phyloP scores from a whole-genome alignment of 768 basidiomycete genomes.

The Boletellus ananiceps region DNA sequence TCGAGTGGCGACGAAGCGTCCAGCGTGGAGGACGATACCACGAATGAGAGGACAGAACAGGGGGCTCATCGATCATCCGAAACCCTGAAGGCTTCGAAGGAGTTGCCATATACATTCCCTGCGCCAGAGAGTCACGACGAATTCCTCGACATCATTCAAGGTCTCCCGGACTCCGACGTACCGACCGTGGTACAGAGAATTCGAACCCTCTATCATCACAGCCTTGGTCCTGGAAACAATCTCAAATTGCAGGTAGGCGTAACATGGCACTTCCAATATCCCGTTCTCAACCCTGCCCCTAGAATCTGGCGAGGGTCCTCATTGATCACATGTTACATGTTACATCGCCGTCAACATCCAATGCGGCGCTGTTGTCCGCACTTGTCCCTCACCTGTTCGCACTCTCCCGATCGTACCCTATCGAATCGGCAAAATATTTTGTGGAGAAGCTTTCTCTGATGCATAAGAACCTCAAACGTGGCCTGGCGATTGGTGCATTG shows the following conservation, averaged over 20 bases:
- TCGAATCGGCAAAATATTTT: slow-evolving; percentile 73
- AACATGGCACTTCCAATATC: neutral
- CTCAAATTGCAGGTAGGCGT: slow-evolving; percentile 76
- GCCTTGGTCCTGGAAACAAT: slow-evolving; percentile 88
- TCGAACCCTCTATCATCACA: slow-evolving; percentile 86
- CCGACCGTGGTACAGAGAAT: slow-evolving; percentile 86
- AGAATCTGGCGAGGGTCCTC: slow-evolving; percentile 74
- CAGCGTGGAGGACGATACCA: slow-evolving; percentile 32
- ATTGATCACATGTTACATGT: slow-evolving; percentile 85
- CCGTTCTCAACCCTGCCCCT: slow-evolving; percentile 1
- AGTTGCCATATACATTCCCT: slow-evolving; percentile 89
- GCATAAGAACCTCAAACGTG: slow-evolving; percentile 90
- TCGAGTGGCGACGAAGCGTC: slow-evolving; percentile 38
- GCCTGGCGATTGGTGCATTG: slow-evolving; percentile 66
- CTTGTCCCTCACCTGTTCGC: slow-evolving; percentile 77
- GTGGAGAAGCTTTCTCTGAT: slow-evolving; percentile 80
- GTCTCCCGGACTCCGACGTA: slow-evolving; percentile 66
- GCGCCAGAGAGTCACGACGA: slow-evolving; percentile 86
- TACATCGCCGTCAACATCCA: slow-evolving; percentile 58
- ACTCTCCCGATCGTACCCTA: slow-evolving; percentile 77
- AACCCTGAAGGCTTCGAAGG: slow-evolving; percentile 36
- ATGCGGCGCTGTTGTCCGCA: slow-evolving; percentile 53
- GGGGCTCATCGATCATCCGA: slow-evolving; percentile 34
- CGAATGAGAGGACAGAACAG: slow-evolving; percentile 35
- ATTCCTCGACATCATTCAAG: slow-evolving; percentile 77